A percentile compares a stretch with the other conserved stretches of the same genome.
Conservation (phyloP, 306 rosid genomes). For the Quercus wislizeni region DNA sequence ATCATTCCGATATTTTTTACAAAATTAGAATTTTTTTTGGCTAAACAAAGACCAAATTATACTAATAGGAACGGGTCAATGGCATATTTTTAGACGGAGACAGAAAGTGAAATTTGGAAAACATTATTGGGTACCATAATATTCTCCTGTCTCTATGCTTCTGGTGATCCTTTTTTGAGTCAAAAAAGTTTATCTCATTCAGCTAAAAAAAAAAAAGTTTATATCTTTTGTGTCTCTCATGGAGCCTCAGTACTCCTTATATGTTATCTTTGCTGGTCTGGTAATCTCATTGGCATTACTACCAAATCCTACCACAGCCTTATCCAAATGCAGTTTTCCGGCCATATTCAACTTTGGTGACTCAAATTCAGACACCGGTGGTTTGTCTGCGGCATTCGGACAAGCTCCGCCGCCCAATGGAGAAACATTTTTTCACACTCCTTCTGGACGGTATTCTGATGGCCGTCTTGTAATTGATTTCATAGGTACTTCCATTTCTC, state of each 20-base stretch:
- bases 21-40: too few species aligned
- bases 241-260: background rate
- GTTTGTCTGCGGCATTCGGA: conserved; percentile 51
- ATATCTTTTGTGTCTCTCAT: background rate
- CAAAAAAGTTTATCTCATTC: too few species aligned
- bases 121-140: background rate
- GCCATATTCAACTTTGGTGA: conserved; percentile 64
- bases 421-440: conserved; percentile 49
- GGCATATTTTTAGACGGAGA: background rate
- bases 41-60: too few species aligned
- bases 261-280: background rate
- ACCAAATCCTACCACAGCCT: background rate
- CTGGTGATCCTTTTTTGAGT: too few species aligned
- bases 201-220: background rate
- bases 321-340: conserved; percentile 27
- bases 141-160: background rate
- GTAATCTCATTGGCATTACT: conserved; percentile 14
- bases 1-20: too few species aligned
- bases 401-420: conserved; percentile 62
- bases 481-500: conserved; percentile 36
- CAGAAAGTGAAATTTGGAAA: background rate
- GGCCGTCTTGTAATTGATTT: conserved; percentile 63
- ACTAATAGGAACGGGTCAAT: background rate
- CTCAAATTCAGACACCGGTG: conserved; percentile 66
- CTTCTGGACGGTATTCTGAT: conserved; percentile 70